Evolutionary conservation across 345 rosid genomes (phyloP), one percentile per base, ranked within the genome.

Genomic region (Linum trigynum): DNA sequence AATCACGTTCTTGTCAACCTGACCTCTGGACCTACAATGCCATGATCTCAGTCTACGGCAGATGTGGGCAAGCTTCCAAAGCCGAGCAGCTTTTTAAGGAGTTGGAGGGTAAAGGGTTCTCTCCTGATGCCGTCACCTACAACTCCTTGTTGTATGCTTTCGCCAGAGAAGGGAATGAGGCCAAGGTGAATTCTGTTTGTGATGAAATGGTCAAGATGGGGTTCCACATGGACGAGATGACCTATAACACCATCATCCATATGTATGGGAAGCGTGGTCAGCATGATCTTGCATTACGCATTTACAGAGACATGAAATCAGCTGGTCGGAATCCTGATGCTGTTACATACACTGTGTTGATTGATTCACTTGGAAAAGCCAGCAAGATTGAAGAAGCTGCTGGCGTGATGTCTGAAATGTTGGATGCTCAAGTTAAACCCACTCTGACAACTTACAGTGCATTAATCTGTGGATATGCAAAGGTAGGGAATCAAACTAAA

Each of bases 1-100:
- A 84, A 79, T 71, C 69, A n/a, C 75, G 74, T 76, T 69, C 71
- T 6, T 92, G 98, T 71, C 90, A 85, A 71, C 94, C 97, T 73
- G 98, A 90, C 68, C 70, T 92, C 57, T 92, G 98, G 98, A 92
- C 98, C 65, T 92, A 92, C 65, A 92, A 92, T 75, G 88, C 97
- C 23, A 90, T 92, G 96, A 90, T 90, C 65, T 92, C 98, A 0
- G 96, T 90, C 42, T 90, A 77, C 69, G 96, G 89, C 15, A 84
- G 92, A 76, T 92, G 98, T 74, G 89, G 97, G 15, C 75, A 85
- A 73, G 74, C 96, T 17, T 59, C 58, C 39, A 78, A 84, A 67
- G 98, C 96, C 0, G 88, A 90, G 79, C 75, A 78, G 69, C 84
- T 92, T 48, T 90, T 90, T 70, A 78, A 56, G 69, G 87, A 88